phyloP scores from a whole-genome alignment of 495 filamentous ascomycete genomes.

The Talaromyces adpressus region DNA sequence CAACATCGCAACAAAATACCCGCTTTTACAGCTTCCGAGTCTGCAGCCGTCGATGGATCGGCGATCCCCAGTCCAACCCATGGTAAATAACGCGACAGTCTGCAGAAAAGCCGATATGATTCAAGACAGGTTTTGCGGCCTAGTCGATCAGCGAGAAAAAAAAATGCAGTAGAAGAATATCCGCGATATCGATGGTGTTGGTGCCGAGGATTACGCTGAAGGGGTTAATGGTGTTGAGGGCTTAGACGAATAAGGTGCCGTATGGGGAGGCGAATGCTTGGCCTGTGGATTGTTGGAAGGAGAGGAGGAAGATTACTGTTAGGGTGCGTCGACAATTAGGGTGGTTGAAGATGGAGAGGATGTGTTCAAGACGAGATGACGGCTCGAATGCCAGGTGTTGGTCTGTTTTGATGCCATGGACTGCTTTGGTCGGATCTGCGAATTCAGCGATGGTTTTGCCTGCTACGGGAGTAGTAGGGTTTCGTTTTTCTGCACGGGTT shows the following conservation, averaged over 20 bases:
- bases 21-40: conserved; percentile 10
- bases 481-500: too few relatives aligned
- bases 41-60: conserved; percentile 6
- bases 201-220: conserved; percentile 16
- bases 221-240: conserved; percentile 22
- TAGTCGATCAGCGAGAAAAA: not conserved
- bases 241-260: conserved; percentile 26
- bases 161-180: not conserved
- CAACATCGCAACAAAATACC: conserved; percentile 17
- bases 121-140: conserved; percentile 5
- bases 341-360: too few relatives aligned
- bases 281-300: conserved; percentile 29
- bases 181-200: conserved; percentile 1
- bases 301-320: conserved; percentile 19
- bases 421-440: too few relatives aligned
- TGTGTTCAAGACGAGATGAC: too few relatives aligned
- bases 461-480: too few relatives aligned
- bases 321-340: conserved; percentile 18
- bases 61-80: conserved; percentile 17
- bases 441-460: too few relatives aligned
- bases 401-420: too few relatives aligned
- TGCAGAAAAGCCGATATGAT: conserved; percentile 12
- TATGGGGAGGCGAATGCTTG: conserved; percentile 24
- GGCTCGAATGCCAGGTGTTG: too few relatives aligned
- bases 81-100: conserved; percentile 14